Conservation (phyloP, 2,329 filamentous ascomycete genomes). For the Fusarium coffeatum region DNA sequence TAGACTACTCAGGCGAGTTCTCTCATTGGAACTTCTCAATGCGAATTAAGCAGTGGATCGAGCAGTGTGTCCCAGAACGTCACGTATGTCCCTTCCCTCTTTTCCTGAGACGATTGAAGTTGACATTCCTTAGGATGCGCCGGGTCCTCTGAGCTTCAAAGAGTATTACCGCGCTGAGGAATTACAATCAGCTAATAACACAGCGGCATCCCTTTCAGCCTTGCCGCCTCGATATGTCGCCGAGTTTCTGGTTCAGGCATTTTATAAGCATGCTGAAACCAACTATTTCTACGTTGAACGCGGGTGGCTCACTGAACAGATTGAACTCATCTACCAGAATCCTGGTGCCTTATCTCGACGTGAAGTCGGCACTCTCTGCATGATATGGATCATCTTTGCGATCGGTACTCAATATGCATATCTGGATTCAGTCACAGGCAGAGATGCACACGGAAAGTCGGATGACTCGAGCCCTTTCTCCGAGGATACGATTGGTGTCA, state of each 20-base stretch:
- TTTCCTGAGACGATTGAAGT: conserved; percentile 1
- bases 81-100: conserved; percentile 42
- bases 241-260: conserved; percentile 59
- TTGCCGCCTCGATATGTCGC: conserved; percentile 61
- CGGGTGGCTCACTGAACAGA: conserved; percentile 55
- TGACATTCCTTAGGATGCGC: conserved; percentile 40
- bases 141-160: conserved; percentile 49
- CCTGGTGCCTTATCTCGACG: conserved; percentile 53
- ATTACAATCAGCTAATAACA: conserved; percentile 55
- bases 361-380: conserved; percentile 57
- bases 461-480: conserved; percentile 50
- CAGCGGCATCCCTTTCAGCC: conserved; percentile 53
- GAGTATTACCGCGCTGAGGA: conserved; percentile 61
- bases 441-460: conserved; percentile 35
- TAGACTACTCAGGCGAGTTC: conserved; percentile 64
- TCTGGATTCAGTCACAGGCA: conserved; percentile 52
- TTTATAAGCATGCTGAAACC: conserved; percentile 61
- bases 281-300: conserved; percentile 63
- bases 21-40: conserved; percentile 66
- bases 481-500: conserved; percentile 65
- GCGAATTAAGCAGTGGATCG: conserved; percentile 62
- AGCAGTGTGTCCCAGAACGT: conserved; percentile 52
- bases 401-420: conserved; percentile 65
- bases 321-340: conserved; percentile 57
- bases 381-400: conserved; percentile 60